A percentile compares a stretch with the other conserved stretches of the same genome.
Evolutionary conservation across 1,139 yeast species (phyloP).

Genomic region (Taphrina flavorubra): DNA sequence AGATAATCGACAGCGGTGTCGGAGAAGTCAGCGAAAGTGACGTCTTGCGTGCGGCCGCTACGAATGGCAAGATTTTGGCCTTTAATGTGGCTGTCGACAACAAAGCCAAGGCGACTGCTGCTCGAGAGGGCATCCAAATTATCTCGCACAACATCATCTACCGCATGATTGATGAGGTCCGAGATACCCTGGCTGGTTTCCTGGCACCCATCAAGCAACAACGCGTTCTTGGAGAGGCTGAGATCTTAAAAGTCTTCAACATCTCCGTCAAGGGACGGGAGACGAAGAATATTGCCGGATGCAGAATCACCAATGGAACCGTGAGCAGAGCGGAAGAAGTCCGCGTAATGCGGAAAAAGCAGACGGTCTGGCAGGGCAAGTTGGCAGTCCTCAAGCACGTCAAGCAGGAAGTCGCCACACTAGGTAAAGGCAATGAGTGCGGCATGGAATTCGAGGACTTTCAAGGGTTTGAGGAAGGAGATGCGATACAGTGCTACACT

Average conservation of each 20-base stretch:
- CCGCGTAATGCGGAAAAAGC: slow-evolving; percentile 64
- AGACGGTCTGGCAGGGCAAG: slow-evolving; percentile 68
- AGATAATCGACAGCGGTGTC: slow-evolving; percentile 73
- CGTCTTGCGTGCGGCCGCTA: slow-evolving; percentile 76
- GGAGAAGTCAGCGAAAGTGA: slow-evolving; percentile 88
- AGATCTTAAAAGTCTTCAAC: slow-evolving; percentile 72
- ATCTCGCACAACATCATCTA: slow-evolving; percentile 80
- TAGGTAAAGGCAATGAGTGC: slow-evolving; percentile 86
- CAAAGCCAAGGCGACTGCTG: slow-evolving; percentile 67
- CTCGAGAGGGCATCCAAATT: slow-evolving; percentile 63
- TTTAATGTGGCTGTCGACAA: slow-evolving; percentile 78
- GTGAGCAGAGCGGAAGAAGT: slow-evolving; percentile 66
- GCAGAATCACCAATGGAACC: slow-evolving; percentile 75
- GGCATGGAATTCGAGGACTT: slow-evolving; percentile 77
- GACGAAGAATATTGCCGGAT: slow-evolving; percentile 77
- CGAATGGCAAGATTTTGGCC: slow-evolving; percentile 66
- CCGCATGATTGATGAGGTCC: slow-evolving; percentile 82
- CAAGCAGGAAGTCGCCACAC: slow-evolving; percentile 78
- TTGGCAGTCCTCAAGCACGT: slow-evolving; percentile 78
- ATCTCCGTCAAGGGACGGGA: slow-evolving; percentile 63
- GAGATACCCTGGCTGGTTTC: slow-evolving; percentile 64
- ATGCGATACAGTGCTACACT: slow-evolving; percentile 74
- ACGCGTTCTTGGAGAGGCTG: slow-evolving; percentile 71
- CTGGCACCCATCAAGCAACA: slow-evolving; percentile 72
- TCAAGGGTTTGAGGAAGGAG: slow-evolving; percentile 77